Conservation (phyloP, 495 filamentous ascomycete genomes). For the Tetracladium setigerum region DNA sequence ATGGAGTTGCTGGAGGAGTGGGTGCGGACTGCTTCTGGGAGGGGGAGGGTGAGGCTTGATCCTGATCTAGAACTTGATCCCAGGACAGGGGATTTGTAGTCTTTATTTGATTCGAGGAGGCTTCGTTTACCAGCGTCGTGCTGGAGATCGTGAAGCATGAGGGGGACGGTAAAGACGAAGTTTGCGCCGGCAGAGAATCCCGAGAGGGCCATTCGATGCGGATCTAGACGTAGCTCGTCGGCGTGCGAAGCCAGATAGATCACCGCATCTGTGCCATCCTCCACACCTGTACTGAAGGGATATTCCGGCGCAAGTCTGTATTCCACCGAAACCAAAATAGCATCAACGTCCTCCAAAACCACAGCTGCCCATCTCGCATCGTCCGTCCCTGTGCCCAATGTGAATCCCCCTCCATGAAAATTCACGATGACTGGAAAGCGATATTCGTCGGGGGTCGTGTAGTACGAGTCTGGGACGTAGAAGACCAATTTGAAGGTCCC, state of each 20-base stretch:
- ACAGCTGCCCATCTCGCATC: constrained; percentile 60
- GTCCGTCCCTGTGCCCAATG: constrained; percentile 60
- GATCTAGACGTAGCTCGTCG: constrained; percentile 44
- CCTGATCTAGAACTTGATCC: not conserved
- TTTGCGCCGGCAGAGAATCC: constrained; percentile 91
- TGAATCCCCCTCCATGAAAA: constrained; percentile 76
- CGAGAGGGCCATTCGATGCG: constrained; percentile 58
- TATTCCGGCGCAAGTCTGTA: constrained; percentile 74
- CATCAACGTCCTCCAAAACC: constrained; percentile 29
- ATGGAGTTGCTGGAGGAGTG: not conserved
- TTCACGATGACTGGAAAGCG: constrained; percentile 57
- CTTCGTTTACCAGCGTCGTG: constrained; percentile 24
- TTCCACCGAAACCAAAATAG: constrained; percentile 60
- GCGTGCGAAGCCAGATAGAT: constrained; percentile 57
- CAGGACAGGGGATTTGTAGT: constrained; percentile 1
- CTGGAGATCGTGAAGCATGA: constrained; percentile 46
- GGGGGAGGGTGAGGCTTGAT: constrained; percentile 15
- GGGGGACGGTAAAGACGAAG: constrained; percentile 70
- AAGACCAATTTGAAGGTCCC: constrained; percentile 66
- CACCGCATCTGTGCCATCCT: constrained; percentile 66
- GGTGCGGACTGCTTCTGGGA: not conserved
- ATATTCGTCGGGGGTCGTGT: constrained; percentile 28
- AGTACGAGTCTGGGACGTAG: constrained; percentile 65
- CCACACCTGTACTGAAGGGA: constrained; percentile 69
- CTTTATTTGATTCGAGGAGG: not conserved